A percentile compares a stretch with the other conserved stretches of the same genome.
These are phyloP conservation scores for Penicillium psychrofluorescens DNA, from an alignment of 495 filamentous ascomycete species.

Conservation along the genomic window DNA sequence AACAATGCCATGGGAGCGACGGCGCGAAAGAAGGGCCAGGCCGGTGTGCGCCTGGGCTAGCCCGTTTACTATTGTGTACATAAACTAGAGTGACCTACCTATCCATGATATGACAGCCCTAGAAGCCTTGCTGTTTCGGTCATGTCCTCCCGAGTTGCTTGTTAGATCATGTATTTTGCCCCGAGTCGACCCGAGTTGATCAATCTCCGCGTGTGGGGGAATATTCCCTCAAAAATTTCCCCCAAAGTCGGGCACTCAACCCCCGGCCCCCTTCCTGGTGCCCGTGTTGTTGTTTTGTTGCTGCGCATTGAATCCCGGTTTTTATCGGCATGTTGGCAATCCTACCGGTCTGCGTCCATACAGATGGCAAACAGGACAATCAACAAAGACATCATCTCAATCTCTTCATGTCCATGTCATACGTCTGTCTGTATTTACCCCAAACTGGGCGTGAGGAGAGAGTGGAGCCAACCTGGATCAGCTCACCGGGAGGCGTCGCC, in stretches of 20 bases:
- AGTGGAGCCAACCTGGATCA: constrained; percentile 19
- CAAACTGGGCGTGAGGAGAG: constrained; percentile 35
- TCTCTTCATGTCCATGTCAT: too few relatives aligned
- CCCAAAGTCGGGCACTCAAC: constrained; percentile 13
- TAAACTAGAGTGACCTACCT: too few relatives aligned
- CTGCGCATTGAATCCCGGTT: too few relatives aligned
- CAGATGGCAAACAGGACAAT: too few relatives aligned
- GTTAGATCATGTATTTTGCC: too few relatives aligned
- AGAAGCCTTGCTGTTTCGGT: constrained; percentile 1
- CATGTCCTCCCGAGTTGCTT: constrained; percentile 11
- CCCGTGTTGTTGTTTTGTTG: not conserved
- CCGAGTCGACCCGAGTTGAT: not conserved
- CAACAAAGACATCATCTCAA: too few relatives aligned
- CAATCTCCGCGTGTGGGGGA: constrained; percentile 27
- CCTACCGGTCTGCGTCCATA: too few relatives aligned
- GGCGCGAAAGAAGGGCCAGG: constrained; percentile 78
- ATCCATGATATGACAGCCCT: too few relatives aligned
- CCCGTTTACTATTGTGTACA: too few relatives aligned
- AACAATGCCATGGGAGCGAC: constrained; percentile 64
- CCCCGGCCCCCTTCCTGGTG: not conserved
- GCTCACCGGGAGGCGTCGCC: constrained; percentile 25
- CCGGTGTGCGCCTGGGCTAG: constrained; percentile 78
- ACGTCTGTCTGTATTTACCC: constrained; percentile 15
- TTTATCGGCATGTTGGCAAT: too few relatives aligned
- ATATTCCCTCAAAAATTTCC: too few relatives aligned